Base-by-base conservation (phyloP, 108 stramenopile species). In the Cylindrotheca fusiformis region DNA sequence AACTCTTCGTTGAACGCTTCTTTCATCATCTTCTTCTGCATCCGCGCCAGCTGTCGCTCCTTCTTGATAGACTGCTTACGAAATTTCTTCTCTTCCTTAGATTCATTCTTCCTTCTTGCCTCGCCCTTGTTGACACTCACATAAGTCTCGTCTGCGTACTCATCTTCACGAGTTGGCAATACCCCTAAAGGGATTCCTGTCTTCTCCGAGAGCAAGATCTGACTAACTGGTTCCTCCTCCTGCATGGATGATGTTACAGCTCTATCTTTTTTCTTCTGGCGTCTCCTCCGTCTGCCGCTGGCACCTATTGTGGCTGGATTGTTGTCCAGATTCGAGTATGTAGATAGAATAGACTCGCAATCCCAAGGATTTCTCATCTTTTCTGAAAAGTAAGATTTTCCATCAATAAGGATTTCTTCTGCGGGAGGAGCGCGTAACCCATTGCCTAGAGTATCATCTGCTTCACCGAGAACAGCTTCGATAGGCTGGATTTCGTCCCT, bases 271-370 rank as follows among this genome's bases (percentile, higher is more conserved):
- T 73, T 71, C 65, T 88, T 86, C 47, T 76, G 77, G 54, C 71
- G 81, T 49, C 64, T 71, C 26, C 61, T 32, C 17, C 68, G 69
- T 29, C 71, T 69, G 28, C 74, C 32, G 4, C 72, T 58, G 12
- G 76, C 65, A 20, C 72, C 81, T 56, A 98, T 92, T 1, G 91
- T 78, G 5, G 77, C 82, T 0, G 96, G 96, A 71, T 94, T 96
- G 78, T 98, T 97, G 67, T 97, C 98, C 55, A 96, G 63, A 75
- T 96, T 98, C n/a, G 92, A 91, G 67, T 93, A 95, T 33, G 97
- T 98, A 21, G 95, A 91, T 28, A 98, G 72, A 33, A 98, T 90
- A 58, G 90, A 88, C 65, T 97, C 96, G 58, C 97, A 98, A 73
- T 98, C 97, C 95, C 95, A 98, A n/a, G 87, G 94, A 60, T 94